Evolutionary conservation across 768 basidiomycete genomes (phyloP), one percentile per base, ranked within the genome.

Genomic region (Leccinum aurantiacum): DNA sequence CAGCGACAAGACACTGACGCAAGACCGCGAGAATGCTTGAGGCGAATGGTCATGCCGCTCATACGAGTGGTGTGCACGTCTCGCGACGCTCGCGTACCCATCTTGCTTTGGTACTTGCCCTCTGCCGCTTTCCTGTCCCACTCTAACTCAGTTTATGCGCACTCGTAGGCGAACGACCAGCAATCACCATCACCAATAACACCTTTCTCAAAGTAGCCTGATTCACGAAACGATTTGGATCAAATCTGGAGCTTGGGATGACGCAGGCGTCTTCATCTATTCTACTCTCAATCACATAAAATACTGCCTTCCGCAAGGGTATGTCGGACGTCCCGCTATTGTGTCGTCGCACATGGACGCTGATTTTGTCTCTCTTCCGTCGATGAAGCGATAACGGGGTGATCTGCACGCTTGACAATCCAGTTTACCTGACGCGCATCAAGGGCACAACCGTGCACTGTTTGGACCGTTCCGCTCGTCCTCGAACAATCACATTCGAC

Each of bases 231-330:
- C 97, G 4, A 99, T 98, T 71, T 88, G 97, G 35, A 98, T 99
- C 80, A 99, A 99, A 76, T 98, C 95, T 47, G 97, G 95, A 57
- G 96, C 96, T 54, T 99, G 97, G 97, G 97, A 99, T 69, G 97
- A 99, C 69, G 81, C 89, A 10, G 97, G 97, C 59, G 93, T 98
- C 37, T 93, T 99, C 76, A 85, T 99, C 57, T 99, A 98, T 75
- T 96, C 97, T 24, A 99, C 97, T 1, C 82, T 99, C 48, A 99
- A 99, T 73, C 97, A 99, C 74, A 91, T 99, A 83, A 98, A 99
- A 76, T 99, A 98, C 73, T 95, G 95, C 67, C 82, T 99, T 33
- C 86, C 93, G 7, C 90, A 97, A 76, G 97, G 95, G 93, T 95
- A 67, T 61, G 85, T 76, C 37, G n/a, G n/a, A 33, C 55, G 53